Percentiles rank a stretch among this genome's conserved stretches.
These are phyloP conservation scores for Monilinia vaccinii-corymbosi DNA, from an alignment of 2,329 filamentous ascomycete genomes.

Conservation along the genomic window DNA sequence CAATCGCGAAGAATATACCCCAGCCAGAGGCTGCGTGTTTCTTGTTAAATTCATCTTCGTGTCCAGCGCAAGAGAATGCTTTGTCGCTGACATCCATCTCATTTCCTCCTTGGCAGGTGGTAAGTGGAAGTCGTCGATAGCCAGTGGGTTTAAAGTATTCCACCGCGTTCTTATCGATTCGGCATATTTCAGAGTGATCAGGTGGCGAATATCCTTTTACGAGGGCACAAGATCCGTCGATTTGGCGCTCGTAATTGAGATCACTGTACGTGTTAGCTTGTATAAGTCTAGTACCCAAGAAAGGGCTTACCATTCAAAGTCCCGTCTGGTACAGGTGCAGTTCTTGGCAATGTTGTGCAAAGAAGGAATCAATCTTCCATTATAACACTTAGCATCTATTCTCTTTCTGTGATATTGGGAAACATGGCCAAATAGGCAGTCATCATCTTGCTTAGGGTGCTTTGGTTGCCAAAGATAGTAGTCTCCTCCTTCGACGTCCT, in stretches of 20 bases:
- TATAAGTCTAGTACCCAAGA: not conserved
- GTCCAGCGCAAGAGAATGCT: conserved; percentile 60
- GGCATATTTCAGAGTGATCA: conserved; percentile 50
- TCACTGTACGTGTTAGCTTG: conserved; percentile 46
- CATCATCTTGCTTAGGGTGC: conserved; percentile 67
- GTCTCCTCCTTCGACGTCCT: conserved; percentile 51
- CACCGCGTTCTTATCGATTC: conserved; percentile 53
- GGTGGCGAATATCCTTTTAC: conserved; percentile 63
- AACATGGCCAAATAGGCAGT: conserved; percentile 88
- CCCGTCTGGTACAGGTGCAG: conserved; percentile 73
- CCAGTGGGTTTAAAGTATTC: conserved; percentile 81
- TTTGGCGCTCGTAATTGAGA: conserved; percentile 82
- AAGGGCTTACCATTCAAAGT: conserved; percentile 77
- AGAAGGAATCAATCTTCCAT: conserved; percentile 61
- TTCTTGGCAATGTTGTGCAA: conserved; percentile 63
- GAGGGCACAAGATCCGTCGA: conserved; percentile 66
- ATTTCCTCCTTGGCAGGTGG: conserved; percentile 70
- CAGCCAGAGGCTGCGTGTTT: conserved; percentile 62
- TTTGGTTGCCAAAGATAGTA: conserved; percentile 83
- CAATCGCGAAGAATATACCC: conserved; percentile 76
- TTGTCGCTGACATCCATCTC: conserved; percentile 56
- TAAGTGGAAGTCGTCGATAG: conserved; percentile 82
- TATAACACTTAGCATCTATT: conserved; percentile 69
- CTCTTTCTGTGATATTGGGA: conserved; percentile 89
- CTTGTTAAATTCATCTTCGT: conserved; percentile 74